Conservation (phyloP, 2,329 filamentous ascomycete species). For the Aspergillus eucalypticola region DNA sequence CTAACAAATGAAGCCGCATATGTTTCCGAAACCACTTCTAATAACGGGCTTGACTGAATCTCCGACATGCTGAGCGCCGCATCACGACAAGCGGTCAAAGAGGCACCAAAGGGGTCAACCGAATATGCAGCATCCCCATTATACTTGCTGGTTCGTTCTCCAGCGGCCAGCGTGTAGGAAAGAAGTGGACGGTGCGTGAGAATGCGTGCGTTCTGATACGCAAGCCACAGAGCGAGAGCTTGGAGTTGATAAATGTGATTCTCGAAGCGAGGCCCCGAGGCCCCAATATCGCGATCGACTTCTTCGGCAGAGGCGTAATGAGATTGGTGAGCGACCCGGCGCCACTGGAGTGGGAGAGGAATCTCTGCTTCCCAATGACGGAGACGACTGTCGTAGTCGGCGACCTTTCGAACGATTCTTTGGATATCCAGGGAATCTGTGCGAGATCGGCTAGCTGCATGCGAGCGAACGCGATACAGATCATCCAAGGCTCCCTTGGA, state of each 20-base stretch:
- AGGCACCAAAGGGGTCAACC: conserved; percentile 6
- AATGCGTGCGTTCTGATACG: conserved; percentile 38
- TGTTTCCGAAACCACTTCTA: conserved; percentile 22
- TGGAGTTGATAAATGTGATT: conserved; percentile 34
- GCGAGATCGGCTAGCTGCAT: background rate
- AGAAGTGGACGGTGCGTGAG: conserved; percentile 31
- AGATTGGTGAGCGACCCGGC: background rate
- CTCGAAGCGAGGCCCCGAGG: conserved; percentile 25
- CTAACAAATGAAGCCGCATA: conserved; percentile 28
- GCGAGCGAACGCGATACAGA: conserved; percentile 20
- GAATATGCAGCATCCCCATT: too few relatives aligned
- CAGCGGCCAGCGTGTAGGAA: conserved; percentile 18
- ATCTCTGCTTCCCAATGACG: conserved; percentile 21
- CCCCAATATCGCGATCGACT: conserved; percentile 26
- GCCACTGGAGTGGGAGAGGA: conserved; percentile 12
- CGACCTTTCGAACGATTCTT: conserved; percentile 11
- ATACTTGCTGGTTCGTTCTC: too few relatives aligned
- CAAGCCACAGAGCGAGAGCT: conserved; percentile 34
- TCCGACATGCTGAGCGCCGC: conserved; percentile 23
- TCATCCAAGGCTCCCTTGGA: conserved; percentile 19
- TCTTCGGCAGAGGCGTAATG: conserved; percentile 22
- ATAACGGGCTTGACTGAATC: conserved; percentile 11
- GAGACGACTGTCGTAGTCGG: conserved; percentile 8
- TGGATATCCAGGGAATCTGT: background rate
- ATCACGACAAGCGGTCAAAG: conserved; percentile 21